Evolutionary conservation across 2,329 filamentous ascomycete species (phyloP).

Genomic region (Cadophora sp.): DNA sequence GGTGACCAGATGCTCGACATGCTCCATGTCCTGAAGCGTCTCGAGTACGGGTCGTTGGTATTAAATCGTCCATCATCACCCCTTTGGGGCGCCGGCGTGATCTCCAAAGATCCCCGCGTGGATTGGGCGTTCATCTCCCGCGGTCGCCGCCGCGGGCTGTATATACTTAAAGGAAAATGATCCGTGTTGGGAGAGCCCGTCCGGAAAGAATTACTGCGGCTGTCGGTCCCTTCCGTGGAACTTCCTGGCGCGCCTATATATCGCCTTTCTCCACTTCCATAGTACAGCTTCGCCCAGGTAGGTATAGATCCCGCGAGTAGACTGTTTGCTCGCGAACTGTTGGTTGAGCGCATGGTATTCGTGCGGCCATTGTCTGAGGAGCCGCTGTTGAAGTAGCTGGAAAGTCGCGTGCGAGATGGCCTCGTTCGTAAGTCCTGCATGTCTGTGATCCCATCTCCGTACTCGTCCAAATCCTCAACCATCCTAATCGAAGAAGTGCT

Average conservation of each 20-base stretch:
- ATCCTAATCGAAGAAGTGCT: conserved; percentile 51
- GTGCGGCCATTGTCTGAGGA: conserved; percentile 51
- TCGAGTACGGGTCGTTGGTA: conserved; percentile 28
- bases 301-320: conserved; percentile 51
- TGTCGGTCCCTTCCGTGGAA: conserved; percentile 47
- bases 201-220: conserved; percentile 54
- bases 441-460: conserved; percentile 69
- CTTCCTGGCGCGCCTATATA: conserved; percentile 52
- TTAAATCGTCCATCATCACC: conserved; percentile 28
- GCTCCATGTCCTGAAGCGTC: conserved; percentile 52
- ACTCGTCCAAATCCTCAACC: conserved; percentile 66
- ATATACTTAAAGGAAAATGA: conserved; percentile 53
- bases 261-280: conserved; percentile 68
- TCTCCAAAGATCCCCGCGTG: conserved; percentile 52
- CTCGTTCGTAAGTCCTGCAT: conserved; percentile 59
- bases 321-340: conserved; percentile 53
- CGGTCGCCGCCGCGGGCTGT: conserved; percentile 54
- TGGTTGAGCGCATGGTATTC: conserved; percentile 44
- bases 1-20: conserved; percentile 76
- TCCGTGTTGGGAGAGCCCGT: conserved; percentile 59
- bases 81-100: conserved; percentile 45
- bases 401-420: conserved; percentile 61
- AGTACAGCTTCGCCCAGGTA: conserved; percentile 67
- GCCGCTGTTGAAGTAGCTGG: conserved; percentile 55
- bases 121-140: conserved; percentile 46